Base-by-base conservation (phyloP, 371 early-diverging fungal genomes). In the Quaeritorhiza haematococci region DNA sequence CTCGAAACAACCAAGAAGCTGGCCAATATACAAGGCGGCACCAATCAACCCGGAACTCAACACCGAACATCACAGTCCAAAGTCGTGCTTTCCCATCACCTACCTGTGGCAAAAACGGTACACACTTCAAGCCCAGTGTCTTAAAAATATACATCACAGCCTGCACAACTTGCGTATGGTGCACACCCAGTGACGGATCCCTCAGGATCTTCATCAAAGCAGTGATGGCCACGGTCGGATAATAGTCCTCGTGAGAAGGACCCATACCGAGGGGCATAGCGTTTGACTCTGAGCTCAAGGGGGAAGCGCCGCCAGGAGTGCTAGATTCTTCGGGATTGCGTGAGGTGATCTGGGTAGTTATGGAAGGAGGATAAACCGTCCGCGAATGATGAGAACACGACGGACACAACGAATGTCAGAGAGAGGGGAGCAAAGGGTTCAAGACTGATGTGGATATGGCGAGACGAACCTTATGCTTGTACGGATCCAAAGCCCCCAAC, bases 401-500 rank as follows among this genome's bases (percentile, higher is more conserved):
- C 23, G 45, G 55, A 45, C 46, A 49, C 19, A 53, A n/a, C n/a
- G n/a, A n/a, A n/a, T n/a, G n/a, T n/a, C n/a, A n/a, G n/a, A 19
- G 45, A 29, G 26, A 29, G 26, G 2, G 26, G 24, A n/a, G n/a
- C n/a, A n/a, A n/a, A n/a, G n/a, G n/a, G n/a, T n/a, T n/a, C n/a
- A n/a, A n/a, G n/a, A n/a, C n/a, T n/a, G n/a, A n/a, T n/a, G n/a
- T n/a, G n/a, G n/a, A 10, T n/a, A 38, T 35, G 27, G 24, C 29
- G 27, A 46, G 30, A 33, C 46, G 1, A 66, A 89, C 84, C 80
- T 89, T 92, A 72, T 92, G 90, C 51, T 83, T 76, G 67, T 94
- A 93, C 19, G 98, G 96, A 80, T 96, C 96, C 21, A 98, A 69
- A 1, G 98, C 98, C 44, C 98, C 98, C 10, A 98, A 71, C 27